Percentiles rank a stretch among this genome's conserved stretches.
Conservation (phyloP, 192 early-diverging fungal genomes). For the Rhizoclosmatium globosum region DNA sequence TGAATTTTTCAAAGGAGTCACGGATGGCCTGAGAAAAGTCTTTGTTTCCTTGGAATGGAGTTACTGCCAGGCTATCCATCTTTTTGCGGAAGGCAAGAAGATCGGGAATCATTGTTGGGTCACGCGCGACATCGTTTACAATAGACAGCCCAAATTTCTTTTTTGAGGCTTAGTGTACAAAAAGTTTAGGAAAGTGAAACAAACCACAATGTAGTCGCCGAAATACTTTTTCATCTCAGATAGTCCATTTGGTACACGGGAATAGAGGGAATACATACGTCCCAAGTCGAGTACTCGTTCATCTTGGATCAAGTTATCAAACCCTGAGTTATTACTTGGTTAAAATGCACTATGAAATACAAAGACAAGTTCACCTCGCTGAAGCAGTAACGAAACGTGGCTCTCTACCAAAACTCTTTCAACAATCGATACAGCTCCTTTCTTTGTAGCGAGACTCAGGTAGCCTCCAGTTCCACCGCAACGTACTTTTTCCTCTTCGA, state of each 20-base stretch:
- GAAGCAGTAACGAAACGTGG: constrained; percentile 74
- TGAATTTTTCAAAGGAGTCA: constrained; percentile 83
- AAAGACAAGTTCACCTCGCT: constrained; percentile 54
- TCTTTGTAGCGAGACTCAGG: constrained; percentile 74
- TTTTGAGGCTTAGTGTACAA: constrained; percentile 45
- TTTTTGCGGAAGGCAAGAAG: constrained; percentile 78
- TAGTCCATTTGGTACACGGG: constrained; percentile 65
- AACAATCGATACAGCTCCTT: constrained; percentile 66
- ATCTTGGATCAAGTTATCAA: constrained; percentile 74
- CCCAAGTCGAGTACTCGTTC: constrained; percentile 72
- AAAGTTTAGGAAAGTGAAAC: constrained; percentile 30
- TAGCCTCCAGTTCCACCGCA: constrained; percentile 62
- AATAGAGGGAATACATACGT: constrained; percentile 75
- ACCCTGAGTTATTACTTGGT: constrained; percentile 55
- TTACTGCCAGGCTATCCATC: constrained; percentile 71
- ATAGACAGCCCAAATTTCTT: constrained; percentile 48
- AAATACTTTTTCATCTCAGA: constrained; percentile 74
- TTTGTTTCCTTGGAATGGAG: constrained; percentile 72
- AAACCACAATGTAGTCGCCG: constrained; percentile 68
- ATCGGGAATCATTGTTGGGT: constrained; percentile 77
- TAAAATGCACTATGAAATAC: not conserved
- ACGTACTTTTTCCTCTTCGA: constrained; percentile 76
- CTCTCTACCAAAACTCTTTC: constrained; percentile 74
- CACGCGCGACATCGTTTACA: constrained; percentile 39
- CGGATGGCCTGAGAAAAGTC: constrained; percentile 79